Percentiles rank a stretch among this genome's conserved stretches.
These are phyloP conservation scores for Neurospora tetrasperma DNA, from an alignment of 495 filamentous ascomycete species.

Conservation along the genomic window DNA sequence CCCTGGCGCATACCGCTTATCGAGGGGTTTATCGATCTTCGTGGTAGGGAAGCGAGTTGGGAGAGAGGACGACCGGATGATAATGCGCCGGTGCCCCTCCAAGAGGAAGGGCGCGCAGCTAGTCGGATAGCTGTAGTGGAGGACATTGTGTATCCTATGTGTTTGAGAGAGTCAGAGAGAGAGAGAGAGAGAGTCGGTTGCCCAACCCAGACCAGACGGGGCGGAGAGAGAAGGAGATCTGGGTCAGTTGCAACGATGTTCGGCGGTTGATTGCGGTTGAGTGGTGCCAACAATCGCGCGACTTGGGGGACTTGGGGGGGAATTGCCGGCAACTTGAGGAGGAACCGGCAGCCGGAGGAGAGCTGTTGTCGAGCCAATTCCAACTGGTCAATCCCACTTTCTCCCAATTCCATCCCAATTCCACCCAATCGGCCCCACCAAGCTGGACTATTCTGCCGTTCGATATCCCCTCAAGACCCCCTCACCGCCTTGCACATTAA, in stretches of 20 bases:
- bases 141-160: slow-evolving; percentile 13
- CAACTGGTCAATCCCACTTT: not conserved
- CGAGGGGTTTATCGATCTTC: not conserved
- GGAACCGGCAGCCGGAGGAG: not conserved
- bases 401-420: not conserved
- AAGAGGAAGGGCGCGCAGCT: slow-evolving; percentile 16
- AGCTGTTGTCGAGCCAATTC: not conserved
- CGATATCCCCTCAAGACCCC: not conserved
- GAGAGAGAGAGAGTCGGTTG: not conserved
- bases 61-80: not conserved
- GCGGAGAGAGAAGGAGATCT: not conserved
- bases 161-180: not conserved
- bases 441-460: not conserved
- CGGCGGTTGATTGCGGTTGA: not conserved
- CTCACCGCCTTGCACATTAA: not conserved
- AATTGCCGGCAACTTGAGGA: not conserved
- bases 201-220: not conserved
- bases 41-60: not conserved
- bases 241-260: not conserved
- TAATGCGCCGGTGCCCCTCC: slow-evolving; percentile 3
- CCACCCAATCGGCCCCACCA: not conserved
- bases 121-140: slow-evolving; percentile 18
- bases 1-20: not conserved
- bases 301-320: not conserved
- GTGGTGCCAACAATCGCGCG: not conserved